These are phyloP conservation scores for Hypoxylon trugodes DNA, from an alignment of 495 filamentous ascomycete genomes.

Conservation along the genomic window DNA sequence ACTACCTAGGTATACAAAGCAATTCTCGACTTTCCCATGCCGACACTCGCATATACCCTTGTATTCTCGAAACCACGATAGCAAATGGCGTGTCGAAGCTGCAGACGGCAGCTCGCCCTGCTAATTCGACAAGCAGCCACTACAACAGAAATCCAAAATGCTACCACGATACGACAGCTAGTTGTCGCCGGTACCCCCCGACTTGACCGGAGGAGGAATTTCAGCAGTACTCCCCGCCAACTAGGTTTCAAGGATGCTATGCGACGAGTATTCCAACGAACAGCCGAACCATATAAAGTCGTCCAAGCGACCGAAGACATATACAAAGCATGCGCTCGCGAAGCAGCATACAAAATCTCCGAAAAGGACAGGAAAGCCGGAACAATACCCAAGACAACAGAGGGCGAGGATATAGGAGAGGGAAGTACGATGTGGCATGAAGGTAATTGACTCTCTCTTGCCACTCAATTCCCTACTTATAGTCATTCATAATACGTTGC, in stretches of 20 bases:
- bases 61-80: conserved; percentile 8
- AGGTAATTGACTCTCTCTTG: conserved; percentile 55
- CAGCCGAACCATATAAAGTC: conserved; percentile 75
- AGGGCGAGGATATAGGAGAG: conserved; percentile 80
- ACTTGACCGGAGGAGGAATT: conserved; percentile 31
- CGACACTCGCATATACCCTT: not conserved
- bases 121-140: conserved; percentile 39
- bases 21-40: not conserved
- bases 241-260: conserved; percentile 27
- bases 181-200: conserved; percentile 1
- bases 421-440: conserved; percentile 84
- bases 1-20: too few species aligned
- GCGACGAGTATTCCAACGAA: conserved; percentile 38
- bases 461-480: not conserved
- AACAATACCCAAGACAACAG: conserved; percentile 68
- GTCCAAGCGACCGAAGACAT: conserved; percentile 80
- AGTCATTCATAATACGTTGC: conserved; percentile 10
- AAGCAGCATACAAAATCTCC: conserved; percentile 78
- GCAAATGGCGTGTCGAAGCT: conserved; percentile 47
- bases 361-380: conserved; percentile 62
- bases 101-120: conserved; percentile 41
- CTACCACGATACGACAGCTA: conserved; percentile 22
- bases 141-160: conserved; percentile 30
- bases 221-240: conserved; percentile 31
- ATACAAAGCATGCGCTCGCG: conserved; percentile 76